phyloP scores from a whole-genome alignment of 2,329 filamentous ascomycete genomes.

The Berkeleyomyces rouxiae region DNA sequence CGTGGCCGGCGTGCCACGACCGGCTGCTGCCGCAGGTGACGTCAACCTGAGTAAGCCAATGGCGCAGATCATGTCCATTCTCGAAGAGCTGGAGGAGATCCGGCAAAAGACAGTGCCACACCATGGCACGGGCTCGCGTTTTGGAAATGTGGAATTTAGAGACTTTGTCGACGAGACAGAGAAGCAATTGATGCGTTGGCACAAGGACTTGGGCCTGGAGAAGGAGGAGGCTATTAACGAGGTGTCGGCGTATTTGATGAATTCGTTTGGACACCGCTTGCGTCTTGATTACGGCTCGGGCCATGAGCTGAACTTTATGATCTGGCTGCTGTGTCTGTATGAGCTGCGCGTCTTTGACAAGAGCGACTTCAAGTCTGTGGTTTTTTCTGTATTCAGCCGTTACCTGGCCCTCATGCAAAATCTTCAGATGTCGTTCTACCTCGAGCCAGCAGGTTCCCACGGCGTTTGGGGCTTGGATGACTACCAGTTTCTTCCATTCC shows the following conservation, averaged over 20 bases:
- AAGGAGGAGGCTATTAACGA: conserved; percentile 45
- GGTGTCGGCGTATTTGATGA: conserved; percentile 59
- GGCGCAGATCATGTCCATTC: conserved; percentile 47
- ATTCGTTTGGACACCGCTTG: conserved; percentile 71
- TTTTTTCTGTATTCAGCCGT: conserved; percentile 61
- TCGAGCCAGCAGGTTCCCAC: conserved; percentile 91
- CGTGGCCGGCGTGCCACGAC: conserved; percentile 53
- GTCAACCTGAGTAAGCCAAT: conserved; percentile 41
- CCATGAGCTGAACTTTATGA: conserved; percentile 91
- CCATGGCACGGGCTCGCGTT: conserved; percentile 75
- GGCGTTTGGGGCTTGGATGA: conserved; percentile 97
- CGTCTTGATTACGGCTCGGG: conserved; percentile 95
- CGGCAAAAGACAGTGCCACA: conserved; percentile 58
- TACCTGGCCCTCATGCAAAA: conserved; percentile 79
- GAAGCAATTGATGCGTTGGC: conserved; percentile 43
- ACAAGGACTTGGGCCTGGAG: conserved; percentile 39
- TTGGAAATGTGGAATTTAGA: conserved; percentile 86
- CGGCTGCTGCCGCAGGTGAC: conserved; percentile 34
- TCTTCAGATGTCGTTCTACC: conserved; percentile 83
- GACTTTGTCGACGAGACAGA: conserved; percentile 57
- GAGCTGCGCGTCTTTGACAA: conserved; percentile 50
- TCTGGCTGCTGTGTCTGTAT: conserved; percentile 91
- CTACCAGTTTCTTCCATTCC: conserved; percentile 90
- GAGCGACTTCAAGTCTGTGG: conserved; percentile 54
- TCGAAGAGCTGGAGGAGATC: conserved; percentile 52